Conservation (phyloP, 1,284 basidiomycete genomes). For the Abortiporus biennis region DNA sequence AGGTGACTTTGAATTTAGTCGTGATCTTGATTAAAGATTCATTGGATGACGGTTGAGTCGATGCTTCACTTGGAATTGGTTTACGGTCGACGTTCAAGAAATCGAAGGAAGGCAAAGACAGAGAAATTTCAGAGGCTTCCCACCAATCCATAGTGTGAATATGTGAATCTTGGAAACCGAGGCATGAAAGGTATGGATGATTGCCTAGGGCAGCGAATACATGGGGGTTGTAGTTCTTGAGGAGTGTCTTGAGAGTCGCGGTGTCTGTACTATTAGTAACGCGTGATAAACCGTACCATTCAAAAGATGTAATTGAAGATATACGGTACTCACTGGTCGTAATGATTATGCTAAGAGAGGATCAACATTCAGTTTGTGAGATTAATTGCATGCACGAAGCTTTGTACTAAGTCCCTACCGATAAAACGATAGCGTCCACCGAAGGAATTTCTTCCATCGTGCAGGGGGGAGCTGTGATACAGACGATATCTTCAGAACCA, state of each 20-base stretch:
- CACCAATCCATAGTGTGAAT: conserved; percentile 70
- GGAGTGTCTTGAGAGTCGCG: conserved; percentile 42
- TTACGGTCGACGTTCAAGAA: background rate
- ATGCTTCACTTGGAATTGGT: background rate
- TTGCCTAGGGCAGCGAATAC: conserved; percentile 64
- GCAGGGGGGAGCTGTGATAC: conserved; percentile 41
- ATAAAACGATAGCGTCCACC: conserved; percentile 59
- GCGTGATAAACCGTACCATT: background rate
- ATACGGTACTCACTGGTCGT: conserved; percentile 48
- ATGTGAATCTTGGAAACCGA: conserved; percentile 33
- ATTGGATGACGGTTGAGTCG: background rate
- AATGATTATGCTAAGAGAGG: conserved; percentile 60
- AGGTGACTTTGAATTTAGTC: conserved; percentile 23
- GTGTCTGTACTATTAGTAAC: conserved; percentile 41
- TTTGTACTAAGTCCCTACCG: conserved; percentile 28
- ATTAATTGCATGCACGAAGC: background rate
- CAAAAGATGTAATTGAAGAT: background rate
- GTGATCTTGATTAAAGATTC: conserved; percentile 7
- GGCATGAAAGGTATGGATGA: conserved; percentile 36
- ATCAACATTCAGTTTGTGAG: background rate
- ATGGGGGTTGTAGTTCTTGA: conserved; percentile 34
- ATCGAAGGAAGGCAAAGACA: conserved; percentile 25
- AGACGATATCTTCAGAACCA: background rate
- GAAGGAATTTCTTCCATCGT: conserved; percentile 54
- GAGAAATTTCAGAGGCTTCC: conserved; percentile 40